Evolutionary conservation across 129 eudicot genomes (phyloP).

Genomic region (Chrysanthemum seticuspe): DNA sequence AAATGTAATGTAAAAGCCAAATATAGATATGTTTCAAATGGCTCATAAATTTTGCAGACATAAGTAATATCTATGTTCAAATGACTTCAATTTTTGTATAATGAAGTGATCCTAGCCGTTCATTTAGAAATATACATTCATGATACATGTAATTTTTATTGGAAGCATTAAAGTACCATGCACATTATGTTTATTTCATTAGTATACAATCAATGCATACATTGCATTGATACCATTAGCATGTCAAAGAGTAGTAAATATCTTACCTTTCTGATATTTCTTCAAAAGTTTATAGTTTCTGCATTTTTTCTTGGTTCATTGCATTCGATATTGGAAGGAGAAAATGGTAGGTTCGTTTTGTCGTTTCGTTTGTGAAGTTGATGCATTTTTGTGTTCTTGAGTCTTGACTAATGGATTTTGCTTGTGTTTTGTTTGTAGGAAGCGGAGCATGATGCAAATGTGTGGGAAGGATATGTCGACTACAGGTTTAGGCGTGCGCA

Average conservation of each 20-base stretch:
- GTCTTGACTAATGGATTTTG: too few relatives aligned
- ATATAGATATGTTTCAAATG: too few relatives aligned
- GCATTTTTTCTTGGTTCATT: background rate
- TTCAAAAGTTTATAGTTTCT: background rate
- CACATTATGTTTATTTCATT: background rate
- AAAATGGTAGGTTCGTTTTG: constrained; percentile 15
- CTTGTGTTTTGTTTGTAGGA: constrained; percentile 43
- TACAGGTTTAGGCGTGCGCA: constrained; percentile 52
- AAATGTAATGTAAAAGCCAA: too few relatives aligned
- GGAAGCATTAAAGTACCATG: background rate
- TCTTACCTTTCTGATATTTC: background rate
- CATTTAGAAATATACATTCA: background rate
- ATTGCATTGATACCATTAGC: too few relatives aligned
- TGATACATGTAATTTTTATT: background rate
- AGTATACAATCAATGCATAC: background rate
- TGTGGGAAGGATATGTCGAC: constrained; percentile 84
- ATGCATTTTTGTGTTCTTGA: background rate
- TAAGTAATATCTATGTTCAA: too few relatives aligned
- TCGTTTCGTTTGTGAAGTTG: background rate
- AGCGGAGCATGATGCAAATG: constrained; percentile 32
- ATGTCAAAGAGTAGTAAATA: background rate
- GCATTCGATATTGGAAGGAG: background rate
- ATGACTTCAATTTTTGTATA: too few relatives aligned
- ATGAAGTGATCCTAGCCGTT: background rate
- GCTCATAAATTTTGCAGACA: too few relatives aligned